phyloP scores from a whole-genome alignment of 139 green algal genomes.

The Eudorina sp. region DNA sequence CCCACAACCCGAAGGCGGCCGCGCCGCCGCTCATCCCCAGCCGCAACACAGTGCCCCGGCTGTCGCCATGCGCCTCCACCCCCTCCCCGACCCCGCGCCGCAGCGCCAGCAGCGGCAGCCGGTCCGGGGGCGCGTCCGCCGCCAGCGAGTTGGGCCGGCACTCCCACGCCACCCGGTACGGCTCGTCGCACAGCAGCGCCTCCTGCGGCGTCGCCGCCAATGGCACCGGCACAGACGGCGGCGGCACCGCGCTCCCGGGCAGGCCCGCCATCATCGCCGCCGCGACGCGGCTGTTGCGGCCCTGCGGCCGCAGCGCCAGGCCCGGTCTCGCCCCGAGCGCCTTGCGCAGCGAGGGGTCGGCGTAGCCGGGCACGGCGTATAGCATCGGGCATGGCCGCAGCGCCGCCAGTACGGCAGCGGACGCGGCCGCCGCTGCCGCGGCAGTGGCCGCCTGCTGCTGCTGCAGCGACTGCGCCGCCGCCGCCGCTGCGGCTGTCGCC shows the following conservation, averaged over 20 bases:
- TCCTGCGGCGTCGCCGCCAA: slow-evolving; percentile 1
- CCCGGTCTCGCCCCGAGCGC: slow-evolving; percentile 5
- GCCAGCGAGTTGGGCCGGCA: slow-evolving; percentile 36
- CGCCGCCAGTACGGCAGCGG: slow-evolving; percentile 1
- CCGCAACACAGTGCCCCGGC: slow-evolving; percentile 24
- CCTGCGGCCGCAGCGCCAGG: neutral
- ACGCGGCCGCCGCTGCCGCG: neutral
- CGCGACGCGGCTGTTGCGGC: neutral
- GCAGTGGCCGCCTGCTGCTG: slow-evolving; percentile 9
- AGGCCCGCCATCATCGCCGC: slow-evolving; percentile 14
- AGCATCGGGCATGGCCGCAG: slow-evolving; percentile 37
- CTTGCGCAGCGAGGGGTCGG: slow-evolving; percentile 31
- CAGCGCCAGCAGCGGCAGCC: slow-evolving; percentile 46
- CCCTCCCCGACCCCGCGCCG: neutral
- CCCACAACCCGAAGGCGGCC: no score
- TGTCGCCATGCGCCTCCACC: slow-evolving; percentile 8
- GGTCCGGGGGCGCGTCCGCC: slow-evolving; percentile 29
- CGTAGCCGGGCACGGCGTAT: slow-evolving; percentile 31
- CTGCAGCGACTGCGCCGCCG: neutral
- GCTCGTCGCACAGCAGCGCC: slow-evolving; percentile 42
- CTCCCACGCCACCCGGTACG: slow-evolving; percentile 46
- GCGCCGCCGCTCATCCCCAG: neutral
- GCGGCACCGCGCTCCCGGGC: slow-evolving; percentile 12
- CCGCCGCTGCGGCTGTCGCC: neutral
- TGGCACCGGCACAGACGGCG: slow-evolving; percentile 40